Percentiles rank a stretch among this genome's conserved stretches.
These are phyloP conservation scores for Metschnikowia borealis DNA, from an alignment of 805 yeast genomes.

Conservation along the genomic window DNA sequence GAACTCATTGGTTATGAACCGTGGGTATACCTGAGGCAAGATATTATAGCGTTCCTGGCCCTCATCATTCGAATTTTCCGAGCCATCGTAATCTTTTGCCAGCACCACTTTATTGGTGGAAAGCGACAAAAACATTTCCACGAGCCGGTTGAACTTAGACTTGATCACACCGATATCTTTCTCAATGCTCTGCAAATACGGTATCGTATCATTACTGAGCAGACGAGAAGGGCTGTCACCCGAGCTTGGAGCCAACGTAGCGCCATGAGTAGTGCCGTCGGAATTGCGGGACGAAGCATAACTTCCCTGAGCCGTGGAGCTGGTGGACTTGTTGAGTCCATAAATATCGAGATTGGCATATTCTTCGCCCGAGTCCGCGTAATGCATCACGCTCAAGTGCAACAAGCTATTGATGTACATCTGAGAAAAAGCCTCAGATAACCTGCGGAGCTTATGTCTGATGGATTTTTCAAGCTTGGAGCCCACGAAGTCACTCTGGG, in stretches of 20 bases:
- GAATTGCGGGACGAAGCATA: constrained; percentile 12
- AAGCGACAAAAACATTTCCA: constrained; percentile 29
- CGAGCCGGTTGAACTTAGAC: constrained; percentile 26
- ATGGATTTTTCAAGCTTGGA: constrained; percentile 47
- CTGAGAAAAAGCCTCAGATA: constrained; percentile 55
- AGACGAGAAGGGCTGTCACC: constrained; percentile 3
- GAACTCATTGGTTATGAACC: constrained; percentile 61
- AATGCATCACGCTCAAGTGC: constrained; percentile 46
- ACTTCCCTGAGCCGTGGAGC: constrained; percentile 10
- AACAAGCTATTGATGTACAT: constrained; percentile 62
- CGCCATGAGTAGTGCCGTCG: constrained; percentile 10
- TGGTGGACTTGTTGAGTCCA: constrained; percentile 21
- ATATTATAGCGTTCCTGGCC: constrained; percentile 33
- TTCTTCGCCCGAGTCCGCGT: constrained; percentile 24
- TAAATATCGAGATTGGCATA: constrained; percentile 30
- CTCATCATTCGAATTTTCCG: constrained; percentile 34
- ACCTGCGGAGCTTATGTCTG: constrained; percentile 46
- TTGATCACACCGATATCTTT: constrained; percentile 36
- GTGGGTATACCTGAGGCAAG: constrained; percentile 65
- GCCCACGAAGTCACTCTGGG: constrained; percentile 46
- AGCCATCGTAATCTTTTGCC: constrained; percentile 34
- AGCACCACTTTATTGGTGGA: constrained; percentile 31
- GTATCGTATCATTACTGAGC: constrained; percentile 11
- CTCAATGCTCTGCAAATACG: constrained; percentile 38
- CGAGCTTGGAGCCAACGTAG: not conserved